These are phyloP conservation scores for Persicaria maculosa DNA, from an alignment of 148 eudicot species.

Conservation along the genomic window DNA sequence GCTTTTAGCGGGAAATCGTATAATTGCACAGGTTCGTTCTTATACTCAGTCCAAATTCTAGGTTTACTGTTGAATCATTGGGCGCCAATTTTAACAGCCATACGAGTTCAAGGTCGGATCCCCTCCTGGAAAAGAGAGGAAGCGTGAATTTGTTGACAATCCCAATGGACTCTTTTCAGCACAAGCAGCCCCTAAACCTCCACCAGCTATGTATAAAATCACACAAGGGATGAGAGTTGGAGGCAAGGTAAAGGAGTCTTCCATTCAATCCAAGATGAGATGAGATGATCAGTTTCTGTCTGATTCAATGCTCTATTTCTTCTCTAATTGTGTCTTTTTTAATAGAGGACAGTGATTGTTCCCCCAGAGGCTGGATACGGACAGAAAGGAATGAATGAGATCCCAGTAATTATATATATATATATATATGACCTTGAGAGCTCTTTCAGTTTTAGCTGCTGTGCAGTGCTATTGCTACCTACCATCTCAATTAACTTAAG, in stretches of 20 bases:
- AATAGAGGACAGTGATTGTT: constrained; percentile 87
- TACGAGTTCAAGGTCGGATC: constrained; percentile 93
- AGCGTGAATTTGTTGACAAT: constrained; percentile 88
- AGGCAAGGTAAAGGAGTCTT: constrained; percentile 55
- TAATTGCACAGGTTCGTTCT: constrained; percentile 68
- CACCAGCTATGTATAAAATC: constrained; percentile 73
- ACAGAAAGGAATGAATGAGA: constrained; percentile 76
- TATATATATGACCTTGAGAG: too few species aligned
- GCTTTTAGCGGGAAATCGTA: constrained; percentile 92
- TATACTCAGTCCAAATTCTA: neutral
- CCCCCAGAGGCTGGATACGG: constrained; percentile 92
- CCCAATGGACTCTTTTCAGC: constrained; percentile 96
- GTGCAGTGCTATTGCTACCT: too few species aligned
- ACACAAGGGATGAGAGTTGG: constrained; percentile 96
- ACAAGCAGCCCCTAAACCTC: constrained; percentile 99
- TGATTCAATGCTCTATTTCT: neutral
- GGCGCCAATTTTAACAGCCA: constrained; percentile 34
- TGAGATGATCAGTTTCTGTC: neutral
- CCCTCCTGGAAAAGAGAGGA: constrained; percentile 86
- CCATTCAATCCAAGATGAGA: neutral
- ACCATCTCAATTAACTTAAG: neutral
- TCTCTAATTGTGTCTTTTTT: neutral
- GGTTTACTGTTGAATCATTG: neutral
- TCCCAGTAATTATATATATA: constrained; percentile 78
- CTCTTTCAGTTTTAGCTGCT: neutral